These are phyloP conservation scores for Rosa lucieae DNA, from an alignment of 306 rosid genomes.

Conservation along the genomic window DNA sequence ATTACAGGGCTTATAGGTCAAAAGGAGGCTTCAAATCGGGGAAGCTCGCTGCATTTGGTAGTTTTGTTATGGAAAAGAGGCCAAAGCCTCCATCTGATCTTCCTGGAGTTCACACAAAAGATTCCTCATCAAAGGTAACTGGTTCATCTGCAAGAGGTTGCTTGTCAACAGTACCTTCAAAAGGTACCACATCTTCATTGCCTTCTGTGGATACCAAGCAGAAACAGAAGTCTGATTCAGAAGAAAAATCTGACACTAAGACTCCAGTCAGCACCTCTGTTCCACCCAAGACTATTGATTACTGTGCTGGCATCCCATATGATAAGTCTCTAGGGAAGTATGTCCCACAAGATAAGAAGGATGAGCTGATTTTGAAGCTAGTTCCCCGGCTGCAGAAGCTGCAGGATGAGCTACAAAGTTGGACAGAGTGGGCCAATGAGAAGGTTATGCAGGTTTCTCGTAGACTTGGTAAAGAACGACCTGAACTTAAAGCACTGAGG, in stretches of 20 bases:
- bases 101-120: conserved; percentile 34
- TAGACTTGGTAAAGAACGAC: conserved; percentile 43
- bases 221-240: conserved; percentile 9
- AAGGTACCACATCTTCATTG: conserved; percentile 29
- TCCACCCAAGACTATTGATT: conserved; percentile 31
- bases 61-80: conserved; percentile 48
- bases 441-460: conserved; percentile 62
- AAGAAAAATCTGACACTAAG: conserved; percentile 18
- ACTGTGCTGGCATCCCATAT: conserved; percentile 49
- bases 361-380: conserved; percentile 44
- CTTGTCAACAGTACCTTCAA: conserved; percentile 28
- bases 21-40: conserved; percentile 45
- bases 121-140: conserved; percentile 33
- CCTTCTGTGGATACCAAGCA: conserved; percentile 17
- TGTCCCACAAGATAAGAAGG: conserved; percentile 51
- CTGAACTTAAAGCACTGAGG: conserved; percentile 48
- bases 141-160: conserved; percentile 27
- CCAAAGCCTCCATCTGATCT: conserved; percentile 41
- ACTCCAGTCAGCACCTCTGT: conserved; percentile 20
- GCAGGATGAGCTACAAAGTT: conserved; percentile 46
- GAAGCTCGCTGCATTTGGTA: conserved; percentile 35
- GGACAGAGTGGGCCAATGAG: conserved; percentile 60
- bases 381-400: conserved; percentile 40
- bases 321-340: conserved; percentile 41
- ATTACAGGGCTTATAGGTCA: conserved; percentile 43